Evolutionary conservation across 2,329 filamentous ascomycete species (phyloP).

Genomic region (Botrytis tulipae): DNA sequence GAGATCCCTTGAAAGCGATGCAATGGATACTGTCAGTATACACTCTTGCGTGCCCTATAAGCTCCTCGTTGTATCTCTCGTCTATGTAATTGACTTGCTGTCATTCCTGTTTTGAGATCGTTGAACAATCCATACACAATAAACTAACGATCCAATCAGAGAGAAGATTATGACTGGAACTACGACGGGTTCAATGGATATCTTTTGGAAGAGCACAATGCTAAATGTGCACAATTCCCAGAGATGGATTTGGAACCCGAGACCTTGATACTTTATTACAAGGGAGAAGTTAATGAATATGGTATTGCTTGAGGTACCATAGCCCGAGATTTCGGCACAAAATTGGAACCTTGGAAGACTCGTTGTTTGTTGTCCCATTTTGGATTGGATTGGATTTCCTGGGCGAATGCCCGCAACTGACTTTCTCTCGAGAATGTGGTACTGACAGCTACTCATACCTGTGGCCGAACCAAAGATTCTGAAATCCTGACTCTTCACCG

Average conservation of each 20-base stretch:
- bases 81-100: neutral
- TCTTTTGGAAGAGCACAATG: neutral
- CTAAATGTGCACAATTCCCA: neutral
- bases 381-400: neutral
- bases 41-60: neutral
- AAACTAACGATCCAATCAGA: neutral
- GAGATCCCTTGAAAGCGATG: neutral
- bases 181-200: constrained; percentile 11
- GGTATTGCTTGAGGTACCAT: constrained; percentile 16
- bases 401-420: neutral
- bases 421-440: neutral
- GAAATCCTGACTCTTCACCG: neutral
- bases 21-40: constrained; percentile 10
- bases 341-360: neutral
- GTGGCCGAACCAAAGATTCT: neutral
- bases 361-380: neutral
- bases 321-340: neutral
- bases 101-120: neutral
- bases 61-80: neutral
- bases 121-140: neutral
- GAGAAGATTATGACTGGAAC: constrained; percentile 12
- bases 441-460: neutral
- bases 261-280: neutral
- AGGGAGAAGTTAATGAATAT: neutral
- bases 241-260: neutral